Evolutionary conservation across 345 rosid genomes (phyloP), one percentile per base, ranked within the genome.

Genomic region (Camelina laxa): DNA sequence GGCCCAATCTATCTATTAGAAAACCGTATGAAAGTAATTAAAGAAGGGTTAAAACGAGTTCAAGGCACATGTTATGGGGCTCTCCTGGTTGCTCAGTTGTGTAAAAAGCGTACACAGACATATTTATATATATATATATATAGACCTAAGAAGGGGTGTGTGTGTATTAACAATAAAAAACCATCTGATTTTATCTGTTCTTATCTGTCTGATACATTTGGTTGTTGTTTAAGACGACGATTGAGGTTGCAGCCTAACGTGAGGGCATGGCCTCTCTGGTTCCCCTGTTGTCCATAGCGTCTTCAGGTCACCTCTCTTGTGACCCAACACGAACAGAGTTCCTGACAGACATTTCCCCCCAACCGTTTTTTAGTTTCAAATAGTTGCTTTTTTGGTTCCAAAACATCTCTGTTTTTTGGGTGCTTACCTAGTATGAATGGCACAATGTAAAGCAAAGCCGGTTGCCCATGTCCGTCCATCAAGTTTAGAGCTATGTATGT

Each of bases 401-500:
- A 47, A 38, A 38, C 14, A 41, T 56, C 17, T 39, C 0, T 7
- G 0, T 27, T 42, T 10, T 42, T 6, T 4, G 21, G 56, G 60
- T 42, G 5, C 82, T 89, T 85, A 92, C 99, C 97, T 5, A 95
- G 93, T 17, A 91, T 90, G 82, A 95, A 95, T 3, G 99, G 97
- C 61, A 95, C 99, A 2, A 95, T 92, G 81, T 95, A 92, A 58
- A 95, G 97, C 81, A 95, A 72, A 30, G 99, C 99, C 9, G 99
- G 99, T 66, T 92, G 99, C 44, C 99, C 99, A 71, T 89, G 99
- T 67, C 97, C 97, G 36, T 95, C 99, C 99, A 92, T 91, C 88
- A 92, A 75, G 84, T 92, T 92, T 80, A 95, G 74, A 16, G 99
- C 99, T 65, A 95, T 83, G 53, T 95, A 95, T 12, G 99, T 95